Conservation (phyloP, 768 basidiomycete species). For the Baorangia bicolor region DNA sequence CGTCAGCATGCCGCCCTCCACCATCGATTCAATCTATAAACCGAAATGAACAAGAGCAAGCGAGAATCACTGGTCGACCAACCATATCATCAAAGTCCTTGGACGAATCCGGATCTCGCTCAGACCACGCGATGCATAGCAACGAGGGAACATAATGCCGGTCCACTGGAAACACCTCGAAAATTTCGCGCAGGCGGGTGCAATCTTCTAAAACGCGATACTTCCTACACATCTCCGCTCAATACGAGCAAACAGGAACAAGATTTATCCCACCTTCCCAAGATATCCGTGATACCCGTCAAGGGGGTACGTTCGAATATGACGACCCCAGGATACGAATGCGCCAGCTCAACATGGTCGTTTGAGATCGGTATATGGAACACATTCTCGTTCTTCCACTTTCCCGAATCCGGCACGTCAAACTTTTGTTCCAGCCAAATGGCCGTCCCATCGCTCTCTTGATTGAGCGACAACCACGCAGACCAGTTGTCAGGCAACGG, state of each 20-base stretch:
- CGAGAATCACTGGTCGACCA: slow-evolving; percentile 2
- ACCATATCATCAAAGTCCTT: slow-evolving; percentile 66
- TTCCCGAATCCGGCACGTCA: slow-evolving; percentile 60
- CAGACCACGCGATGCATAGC: slow-evolving; percentile 60
- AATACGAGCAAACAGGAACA: not conserved
- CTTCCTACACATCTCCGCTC: slow-evolving; percentile 43
- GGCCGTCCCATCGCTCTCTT: slow-evolving; percentile 69
- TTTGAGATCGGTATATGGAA: slow-evolving; percentile 54
- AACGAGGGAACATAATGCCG: slow-evolving; percentile 64
- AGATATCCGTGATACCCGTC: slow-evolving; percentile 57
- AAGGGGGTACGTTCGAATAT: slow-evolving; percentile 76
- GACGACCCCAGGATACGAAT: slow-evolving; percentile 58
- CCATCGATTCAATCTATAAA: slow-evolving; percentile 48
- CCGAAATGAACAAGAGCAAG: slow-evolving; percentile 3
- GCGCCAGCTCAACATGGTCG: slow-evolving; percentile 15
- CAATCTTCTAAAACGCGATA: slow-evolving; percentile 73
- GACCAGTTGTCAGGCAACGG: slow-evolving; percentile 48
- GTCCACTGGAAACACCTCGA: slow-evolving; percentile 50
- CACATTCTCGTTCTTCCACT: slow-evolving; percentile 56
- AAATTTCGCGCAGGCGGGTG: slow-evolving; percentile 62
- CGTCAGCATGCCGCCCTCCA: slow-evolving; percentile 42
- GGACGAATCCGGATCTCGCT: slow-evolving; percentile 37
- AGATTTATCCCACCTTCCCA: slow-evolving; percentile 54
- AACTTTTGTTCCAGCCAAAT: slow-evolving; percentile 83
- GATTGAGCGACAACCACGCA: slow-evolving; percentile 74